Evolutionary conservation across 495 filamentous ascomycete species (phyloP).

Genomic region (Penicillium odoratum): DNA sequence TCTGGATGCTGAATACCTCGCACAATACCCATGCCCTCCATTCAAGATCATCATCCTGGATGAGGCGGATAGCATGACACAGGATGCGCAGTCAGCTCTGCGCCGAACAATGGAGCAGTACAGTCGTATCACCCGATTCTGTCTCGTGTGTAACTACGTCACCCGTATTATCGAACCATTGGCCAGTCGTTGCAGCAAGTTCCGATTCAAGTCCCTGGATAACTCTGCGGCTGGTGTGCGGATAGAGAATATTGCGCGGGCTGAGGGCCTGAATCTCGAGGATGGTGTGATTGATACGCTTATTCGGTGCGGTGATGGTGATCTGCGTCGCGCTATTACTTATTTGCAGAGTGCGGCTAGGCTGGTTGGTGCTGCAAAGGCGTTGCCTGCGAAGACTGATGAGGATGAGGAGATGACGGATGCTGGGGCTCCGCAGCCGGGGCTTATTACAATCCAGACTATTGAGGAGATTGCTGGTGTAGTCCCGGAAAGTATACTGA

Average conservation of each 20-base stretch:
- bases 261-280: conserved; percentile 73
- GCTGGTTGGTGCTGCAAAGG: conserved; percentile 61
- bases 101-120: conserved; percentile 98
- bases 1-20: conserved; percentile 61
- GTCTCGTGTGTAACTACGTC: conserved; percentile 97
- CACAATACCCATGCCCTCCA: conserved; percentile 87
- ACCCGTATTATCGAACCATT: conserved; percentile 97
- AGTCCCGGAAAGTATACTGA: conserved; percentile 73
- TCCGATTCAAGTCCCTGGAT: conserved; percentile 95
- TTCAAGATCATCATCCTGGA: conserved; percentile 99
- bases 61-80: conserved; percentile 98
- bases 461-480: conserved; percentile 97
- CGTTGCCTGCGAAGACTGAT: conserved; percentile 47
- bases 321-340: conserved; percentile 93
- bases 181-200: conserved; percentile 89
- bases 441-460: conserved; percentile 66
- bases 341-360: conserved; percentile 90
- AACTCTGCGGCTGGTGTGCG: conserved; percentile 72
- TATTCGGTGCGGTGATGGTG: conserved; percentile 86
- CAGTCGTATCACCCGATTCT: conserved; percentile 93
- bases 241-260: conserved; percentile 74
- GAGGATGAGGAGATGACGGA: conserved; percentile 52
- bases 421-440: conserved; percentile 23
- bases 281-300: conserved; percentile 79
- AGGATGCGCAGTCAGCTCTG: conserved; percentile 92